Conservation (phyloP, 2,329 filamentous ascomycete species). For the Alternaria ethzedia region DNA sequence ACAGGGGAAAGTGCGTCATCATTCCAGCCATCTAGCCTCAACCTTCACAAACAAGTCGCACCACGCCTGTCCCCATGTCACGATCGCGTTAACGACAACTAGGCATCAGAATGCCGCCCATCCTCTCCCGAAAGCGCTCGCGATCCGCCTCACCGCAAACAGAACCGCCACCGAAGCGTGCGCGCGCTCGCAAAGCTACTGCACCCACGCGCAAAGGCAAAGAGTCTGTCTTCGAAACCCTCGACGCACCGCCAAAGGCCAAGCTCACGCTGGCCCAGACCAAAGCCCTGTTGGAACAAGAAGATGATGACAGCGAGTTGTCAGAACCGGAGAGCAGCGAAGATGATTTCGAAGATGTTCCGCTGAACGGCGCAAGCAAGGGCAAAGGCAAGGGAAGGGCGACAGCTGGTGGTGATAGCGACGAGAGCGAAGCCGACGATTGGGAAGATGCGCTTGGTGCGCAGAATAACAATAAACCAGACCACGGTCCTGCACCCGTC, state of each 20-base stretch:
- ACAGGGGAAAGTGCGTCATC: constrained; percentile 32
- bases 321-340: constrained; percentile 52
- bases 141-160: constrained; percentile 56
- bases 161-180: constrained; percentile 37
- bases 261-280: constrained; percentile 41
- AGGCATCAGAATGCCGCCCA: constrained; percentile 66
- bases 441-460: constrained; percentile 49
- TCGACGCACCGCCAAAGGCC: constrained; percentile 50
- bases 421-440: constrained; percentile 50
- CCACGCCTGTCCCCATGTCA: not conserved
- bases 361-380: constrained; percentile 30
- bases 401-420: constrained; percentile 36
- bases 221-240: constrained; percentile 53
- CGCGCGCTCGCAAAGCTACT: constrained; percentile 22
- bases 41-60: not conserved
- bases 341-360: constrained; percentile 59
- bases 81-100: not conserved
- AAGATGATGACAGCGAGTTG: constrained; percentile 50
- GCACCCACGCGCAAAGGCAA: constrained; percentile 36
- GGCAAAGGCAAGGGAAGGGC: constrained; percentile 54
- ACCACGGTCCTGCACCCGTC: constrained; percentile 51
- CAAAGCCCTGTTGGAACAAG: constrained; percentile 48
- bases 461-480: constrained; percentile 42
- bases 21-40: constrained; percentile 16
- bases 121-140: constrained; percentile 70